Conservation (phyloP, 2,329 filamentous ascomycete species). For the Fulvia fulva region DNA sequence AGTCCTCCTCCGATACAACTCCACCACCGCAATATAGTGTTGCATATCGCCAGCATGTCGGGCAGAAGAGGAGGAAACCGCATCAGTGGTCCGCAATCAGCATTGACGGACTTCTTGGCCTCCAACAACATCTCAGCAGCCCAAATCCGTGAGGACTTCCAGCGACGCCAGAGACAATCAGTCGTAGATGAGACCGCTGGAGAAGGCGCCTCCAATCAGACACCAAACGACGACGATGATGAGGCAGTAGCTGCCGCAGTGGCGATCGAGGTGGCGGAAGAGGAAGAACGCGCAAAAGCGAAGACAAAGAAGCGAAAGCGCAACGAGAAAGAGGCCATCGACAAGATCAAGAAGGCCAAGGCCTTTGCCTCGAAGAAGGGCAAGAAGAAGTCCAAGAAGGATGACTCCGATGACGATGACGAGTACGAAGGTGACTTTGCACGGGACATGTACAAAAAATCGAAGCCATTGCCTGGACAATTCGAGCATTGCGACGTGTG, state of each 20-base stretch:
- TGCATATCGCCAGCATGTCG: constrained; percentile 27
- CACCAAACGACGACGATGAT: constrained; percentile 28
- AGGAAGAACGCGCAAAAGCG: constrained; percentile 33
- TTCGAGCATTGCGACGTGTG: constrained; percentile 84
- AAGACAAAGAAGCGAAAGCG: constrained; percentile 55
- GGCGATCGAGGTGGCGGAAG: constrained; percentile 38
- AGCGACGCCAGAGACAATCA: constrained; percentile 50
- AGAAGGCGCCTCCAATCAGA: constrained; percentile 34
- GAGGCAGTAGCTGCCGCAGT: constrained; percentile 33
- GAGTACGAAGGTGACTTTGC: constrained; percentile 47
- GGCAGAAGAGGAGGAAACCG: constrained; percentile 40
- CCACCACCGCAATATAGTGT: background rate
- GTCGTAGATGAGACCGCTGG: constrained; percentile 39
- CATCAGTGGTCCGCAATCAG: constrained; percentile 53
- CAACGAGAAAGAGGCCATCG: constrained; percentile 47
- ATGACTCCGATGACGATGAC: constrained; percentile 42
- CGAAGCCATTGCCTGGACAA: constrained; percentile 69
- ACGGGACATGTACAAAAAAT: constrained; percentile 53
- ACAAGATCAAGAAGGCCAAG: constrained; percentile 39
- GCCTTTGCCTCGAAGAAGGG: constrained; percentile 41
- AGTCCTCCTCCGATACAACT: background rate
- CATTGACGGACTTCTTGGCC: constrained; percentile 42
- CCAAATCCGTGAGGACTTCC: constrained; percentile 59
- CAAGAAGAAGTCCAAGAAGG: constrained; percentile 41
- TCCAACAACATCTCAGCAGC: constrained; percentile 65